Base-by-base conservation (phyloP, 2,329 filamentous ascomycete genomes). In the Monosporascus sp. region DNA sequence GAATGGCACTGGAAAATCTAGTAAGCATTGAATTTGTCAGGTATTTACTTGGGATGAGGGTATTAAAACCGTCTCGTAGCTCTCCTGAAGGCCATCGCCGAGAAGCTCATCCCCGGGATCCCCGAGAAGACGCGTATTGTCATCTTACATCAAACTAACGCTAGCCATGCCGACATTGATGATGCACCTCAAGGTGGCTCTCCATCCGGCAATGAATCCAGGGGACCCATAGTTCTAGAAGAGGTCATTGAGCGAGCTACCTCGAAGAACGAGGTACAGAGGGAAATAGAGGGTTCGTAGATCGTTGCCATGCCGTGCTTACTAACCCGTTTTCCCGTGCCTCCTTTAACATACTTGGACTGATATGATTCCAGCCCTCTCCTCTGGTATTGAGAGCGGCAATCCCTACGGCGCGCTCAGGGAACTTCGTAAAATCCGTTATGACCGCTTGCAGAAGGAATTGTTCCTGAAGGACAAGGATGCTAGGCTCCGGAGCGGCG, bases 1-100 rank as follows among this genome's bases (percentile, higher is more conserved):
- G 6, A 95, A 95, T 69, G 90, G 90, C 1, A 87, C 85, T 2
- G 90, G 90, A 6, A 95, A 95, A 65, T 92, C 88, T 4, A 93
- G 84, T 86, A 69, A 68, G 78, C 64, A 15, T 6, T 25, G 22
- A 8, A 20, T 22, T 8, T 15, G 22, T 14, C 45, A 14, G 7
- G 5, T 37, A n/a, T 5, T 47, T 7, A 22, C 37, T 36, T 42
- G 18, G 6, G 25, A 50, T 22, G 1, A 17, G 2, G 6, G 6
- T 18, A 31, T 25, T 60, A n/a, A 54, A 27, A 25, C 4, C 24
- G 15, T 44, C 20, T 50, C 39, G 24, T 46, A 88, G 85, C 88
- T 0, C 71, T 93, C 6, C 73, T 94, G 17, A 82, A 82, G 62
- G 89, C 90, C 1, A 84, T 95, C 59, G 86, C 84, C 5, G 84